Evolutionary conservation across 495 filamentous ascomycete species (phyloP), one percentile per base, ranked within the genome.

Genomic region (Aspergillus diversus): DNA sequence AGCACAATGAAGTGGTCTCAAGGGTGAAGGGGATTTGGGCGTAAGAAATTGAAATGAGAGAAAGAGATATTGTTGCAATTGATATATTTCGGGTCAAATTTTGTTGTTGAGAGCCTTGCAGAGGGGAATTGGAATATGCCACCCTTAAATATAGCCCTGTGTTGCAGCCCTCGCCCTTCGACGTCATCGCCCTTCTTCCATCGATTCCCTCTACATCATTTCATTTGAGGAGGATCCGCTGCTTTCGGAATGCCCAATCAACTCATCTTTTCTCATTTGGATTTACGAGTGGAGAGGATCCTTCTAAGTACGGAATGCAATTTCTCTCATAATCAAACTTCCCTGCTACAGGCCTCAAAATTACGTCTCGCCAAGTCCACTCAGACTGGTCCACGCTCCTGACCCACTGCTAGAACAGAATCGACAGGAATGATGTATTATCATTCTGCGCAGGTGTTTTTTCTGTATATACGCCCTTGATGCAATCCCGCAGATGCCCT

Each of bases 291-390:
- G 52, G 60, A 39, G 60, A 11, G 33, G 5, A 50, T 16, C 5
- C 15, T 50, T 21, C 11, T 50, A 50, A 5, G 21, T 50, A 50
- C 39, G 31, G 52, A 50, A 55, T 50, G 9, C 27, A 53, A 56
- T 21, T 55, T 43, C 52, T 15, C 52, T 39, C 32, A 56, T 62
- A 39, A 33, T 62, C 60, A 62, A 50, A 27, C 15, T 33, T 32
- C 39, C 59, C 33, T 39, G 32, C 32, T 11, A 27, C 16, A 35
- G 51, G 37, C 21, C 37, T 13, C 49, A 54, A 60, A 55, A 64
- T 66, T 69, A 64, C 61, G 55, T 64, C 61, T 63, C 59, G 59
- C 64, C 64, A 63, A 64, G 49, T 54, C 34, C 63, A 59, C 48
- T 32, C 43, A 60, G 35, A 57, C 39, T 15, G 7, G n/a, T 59